phyloP scores from a whole-genome alignment of 352 stramenopile genomes.

The Pythium apleroticum region DNA sequence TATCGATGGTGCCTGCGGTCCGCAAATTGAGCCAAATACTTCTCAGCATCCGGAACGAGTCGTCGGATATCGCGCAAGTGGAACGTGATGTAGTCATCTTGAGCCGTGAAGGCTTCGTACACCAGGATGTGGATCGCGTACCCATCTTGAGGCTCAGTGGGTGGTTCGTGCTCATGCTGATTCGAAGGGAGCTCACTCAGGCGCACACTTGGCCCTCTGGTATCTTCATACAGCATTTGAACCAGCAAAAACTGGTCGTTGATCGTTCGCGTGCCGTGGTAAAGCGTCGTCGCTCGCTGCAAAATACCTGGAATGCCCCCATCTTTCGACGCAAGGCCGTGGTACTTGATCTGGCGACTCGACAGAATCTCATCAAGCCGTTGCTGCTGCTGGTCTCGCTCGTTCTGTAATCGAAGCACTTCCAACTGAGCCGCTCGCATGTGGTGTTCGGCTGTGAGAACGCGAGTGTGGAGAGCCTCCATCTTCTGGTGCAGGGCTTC shows the following conservation, averaged over 20 bases:
- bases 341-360: slow-evolving; percentile 55
- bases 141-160: slow-evolving; percentile 21
- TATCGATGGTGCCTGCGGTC: slow-evolving; percentile 37
- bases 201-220: background rate
- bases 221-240: slow-evolving; percentile 65
- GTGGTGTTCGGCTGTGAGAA: slow-evolving; percentile 51
- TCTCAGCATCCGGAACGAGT: slow-evolving; percentile 39
- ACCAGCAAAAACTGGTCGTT: slow-evolving; percentile 49
- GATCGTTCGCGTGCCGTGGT: slow-evolving; percentile 39
- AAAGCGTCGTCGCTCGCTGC: slow-evolving; percentile 39
- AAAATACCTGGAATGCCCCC: slow-evolving; percentile 60
- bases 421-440: slow-evolving; percentile 57
- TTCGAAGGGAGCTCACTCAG: background rate
- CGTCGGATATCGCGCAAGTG: slow-evolving; percentile 46
- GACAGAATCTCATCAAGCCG: slow-evolving; percentile 53
- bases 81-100: slow-evolving; percentile 51
- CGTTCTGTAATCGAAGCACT: slow-evolving; percentile 29
- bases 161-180: slow-evolving; percentile 9
- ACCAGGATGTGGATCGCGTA: slow-evolving; percentile 55
- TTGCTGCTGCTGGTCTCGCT: slow-evolving; percentile 39
- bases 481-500: slow-evolving; percentile 68
- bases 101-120: slow-evolving; percentile 47
- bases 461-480: slow-evolving; percentile 47
- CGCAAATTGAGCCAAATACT: slow-evolving; percentile 32
- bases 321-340: slow-evolving; percentile 35